phyloP scores from a whole-genome alignment of 2,329 filamentous ascomycete genomes.

The Alternaria incomplexa region DNA sequence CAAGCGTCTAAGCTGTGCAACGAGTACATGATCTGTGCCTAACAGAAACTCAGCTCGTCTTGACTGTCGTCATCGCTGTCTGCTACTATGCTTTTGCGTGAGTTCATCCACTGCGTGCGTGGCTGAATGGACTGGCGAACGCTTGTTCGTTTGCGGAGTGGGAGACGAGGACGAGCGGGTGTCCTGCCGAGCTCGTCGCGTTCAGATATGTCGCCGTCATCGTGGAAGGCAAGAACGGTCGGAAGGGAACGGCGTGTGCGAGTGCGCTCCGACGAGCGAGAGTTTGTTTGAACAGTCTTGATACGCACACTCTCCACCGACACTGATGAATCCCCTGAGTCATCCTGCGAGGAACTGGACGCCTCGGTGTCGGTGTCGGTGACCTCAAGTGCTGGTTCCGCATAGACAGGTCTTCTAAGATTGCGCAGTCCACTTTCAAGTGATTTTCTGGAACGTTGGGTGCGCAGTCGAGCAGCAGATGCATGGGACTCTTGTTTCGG shows the following conservation, averaged over 20 bases:
- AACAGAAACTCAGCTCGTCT: conserved; percentile 44
- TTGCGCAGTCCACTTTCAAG: conserved; percentile 23
- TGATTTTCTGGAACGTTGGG: conserved; percentile 20
- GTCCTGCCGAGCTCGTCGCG: conserved; percentile 22
- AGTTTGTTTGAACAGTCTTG: background rate
- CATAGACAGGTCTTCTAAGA: conserved; percentile 21
- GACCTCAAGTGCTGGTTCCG: conserved; percentile 5
- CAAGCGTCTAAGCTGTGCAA: background rate
- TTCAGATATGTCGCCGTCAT: conserved; percentile 1
- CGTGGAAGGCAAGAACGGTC: background rate
- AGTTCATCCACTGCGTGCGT: conserved; percentile 17
- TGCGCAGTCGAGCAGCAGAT: conserved; percentile 2
- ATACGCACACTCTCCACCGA: background rate
- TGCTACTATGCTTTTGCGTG: background rate
- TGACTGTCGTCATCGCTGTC: conserved; percentile 31
- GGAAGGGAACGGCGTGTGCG: background rate
- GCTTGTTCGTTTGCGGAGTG: background rate
- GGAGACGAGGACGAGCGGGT: background rate
- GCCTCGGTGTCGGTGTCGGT: background rate
- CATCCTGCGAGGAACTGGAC: background rate
- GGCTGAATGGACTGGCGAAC: background rate
- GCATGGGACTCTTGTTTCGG: conserved; percentile 7
- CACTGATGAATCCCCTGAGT: background rate
- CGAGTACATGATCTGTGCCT: conserved; percentile 4
- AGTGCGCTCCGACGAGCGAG: background rate